Evolutionary conservation across 148 eudicot species (phyloP).

Genomic region (Diospyros kaki): DNA sequence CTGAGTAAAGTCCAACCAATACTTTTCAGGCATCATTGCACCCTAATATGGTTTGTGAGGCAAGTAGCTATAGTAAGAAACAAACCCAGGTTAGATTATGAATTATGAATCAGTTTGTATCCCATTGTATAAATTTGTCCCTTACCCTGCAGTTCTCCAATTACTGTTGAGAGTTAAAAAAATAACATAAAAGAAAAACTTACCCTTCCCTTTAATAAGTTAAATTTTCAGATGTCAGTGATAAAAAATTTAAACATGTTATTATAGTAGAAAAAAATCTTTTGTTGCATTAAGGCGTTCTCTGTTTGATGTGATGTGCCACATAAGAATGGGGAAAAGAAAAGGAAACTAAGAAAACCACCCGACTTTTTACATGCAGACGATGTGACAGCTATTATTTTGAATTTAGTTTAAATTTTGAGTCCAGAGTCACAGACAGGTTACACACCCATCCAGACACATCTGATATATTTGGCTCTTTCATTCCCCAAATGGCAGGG

Average conservation of each 20-base stretch:
- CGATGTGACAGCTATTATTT: background rate
- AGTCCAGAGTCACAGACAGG: background rate
- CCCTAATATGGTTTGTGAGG: background rate
- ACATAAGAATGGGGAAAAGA: background rate
- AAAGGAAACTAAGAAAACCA: background rate
- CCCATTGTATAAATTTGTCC: too few species aligned
- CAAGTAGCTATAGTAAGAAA: background rate
- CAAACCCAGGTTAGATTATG: background rate
- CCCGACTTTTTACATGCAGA: background rate
- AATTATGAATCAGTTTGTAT: too few species aligned
- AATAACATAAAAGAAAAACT: background rate
- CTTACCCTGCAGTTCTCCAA: background rate
- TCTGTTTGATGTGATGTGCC: background rate
- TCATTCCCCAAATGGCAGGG: too few species aligned
- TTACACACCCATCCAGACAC: background rate
- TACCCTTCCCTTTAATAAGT: too few species aligned
- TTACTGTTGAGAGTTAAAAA: background rate
- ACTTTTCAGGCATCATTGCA: background rate
- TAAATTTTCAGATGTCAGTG: too few species aligned
- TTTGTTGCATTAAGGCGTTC: background rate
- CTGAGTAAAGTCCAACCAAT: background rate
- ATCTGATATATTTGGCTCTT: too few species aligned
- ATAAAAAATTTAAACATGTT: too few species aligned
- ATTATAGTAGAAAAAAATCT: too few species aligned
- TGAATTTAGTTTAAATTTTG: background rate